Conservation (phyloP, 2,329 filamentous ascomycete genomes). For the Tolypocladium nubicola region DNA sequence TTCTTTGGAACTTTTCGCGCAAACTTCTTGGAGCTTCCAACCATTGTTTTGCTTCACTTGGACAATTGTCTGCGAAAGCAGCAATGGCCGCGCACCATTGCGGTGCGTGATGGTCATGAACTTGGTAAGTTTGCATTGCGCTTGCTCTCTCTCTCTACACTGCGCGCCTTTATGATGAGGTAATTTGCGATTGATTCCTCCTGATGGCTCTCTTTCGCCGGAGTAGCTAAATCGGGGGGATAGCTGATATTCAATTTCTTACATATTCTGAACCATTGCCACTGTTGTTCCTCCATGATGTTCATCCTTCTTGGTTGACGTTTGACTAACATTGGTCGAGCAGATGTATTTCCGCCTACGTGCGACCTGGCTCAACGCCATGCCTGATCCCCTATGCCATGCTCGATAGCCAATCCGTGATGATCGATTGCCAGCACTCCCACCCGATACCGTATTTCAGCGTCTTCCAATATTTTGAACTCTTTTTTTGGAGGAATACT, state of each 20-base stretch:
- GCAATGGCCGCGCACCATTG: neutral
- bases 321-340: constrained; percentile 1
- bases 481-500: neutral
- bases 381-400: neutral
- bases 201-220: constrained; percentile 80
- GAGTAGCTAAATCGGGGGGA: constrained; percentile 69
- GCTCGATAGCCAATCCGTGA: neutral
- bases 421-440: neutral
- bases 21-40: neutral
- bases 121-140: constrained; percentile 16
- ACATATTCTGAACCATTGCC: constrained; percentile 79
- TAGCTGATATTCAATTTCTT: constrained; percentile 90
- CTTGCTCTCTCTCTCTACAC: constrained; percentile 5
- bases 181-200: constrained; percentile 97
- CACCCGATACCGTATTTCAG: too few relatives aligned
- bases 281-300: constrained; percentile 7
- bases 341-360: constrained; percentile 6
- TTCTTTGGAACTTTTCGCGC: neutral
- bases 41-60: neutral
- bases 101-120: neutral
- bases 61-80: neutral
- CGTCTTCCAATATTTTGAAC: neutral
- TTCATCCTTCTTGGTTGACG: neutral
- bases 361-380: neutral
- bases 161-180: constrained; percentile 60